Evolutionary conservation across 2,329 filamentous ascomycete species (phyloP).

Genomic region (Colletotrichum liaoningense): DNA sequence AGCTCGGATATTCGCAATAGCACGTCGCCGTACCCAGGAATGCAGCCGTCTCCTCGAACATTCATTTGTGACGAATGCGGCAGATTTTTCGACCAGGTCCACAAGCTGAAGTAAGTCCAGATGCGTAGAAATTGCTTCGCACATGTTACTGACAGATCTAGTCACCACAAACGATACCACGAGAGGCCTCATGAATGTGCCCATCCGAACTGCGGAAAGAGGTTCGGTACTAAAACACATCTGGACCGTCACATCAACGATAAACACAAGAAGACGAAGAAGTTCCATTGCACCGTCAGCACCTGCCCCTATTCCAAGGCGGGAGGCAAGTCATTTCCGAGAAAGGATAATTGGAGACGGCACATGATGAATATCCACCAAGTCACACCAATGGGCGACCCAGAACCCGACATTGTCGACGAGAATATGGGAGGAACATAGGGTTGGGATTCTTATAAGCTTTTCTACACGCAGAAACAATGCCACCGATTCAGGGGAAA

Average conservation of each 20-base stretch:
- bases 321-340: slow-evolving; percentile 68
- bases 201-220: slow-evolving; percentile 63
- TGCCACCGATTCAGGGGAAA: background rate
- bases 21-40: slow-evolving; percentile 44
- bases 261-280: slow-evolving; percentile 69
- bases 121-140: background rate
- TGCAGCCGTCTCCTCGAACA: slow-evolving; percentile 40
- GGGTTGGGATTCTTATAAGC: background rate
- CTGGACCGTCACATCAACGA: slow-evolving; percentile 72
- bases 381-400: slow-evolving; percentile 40
- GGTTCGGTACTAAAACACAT: slow-evolving; percentile 72
- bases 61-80: slow-evolving; percentile 56
- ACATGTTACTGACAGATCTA: slow-evolving; percentile 42
- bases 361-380: slow-evolving; percentile 72
- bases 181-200: slow-evolving; percentile 69
- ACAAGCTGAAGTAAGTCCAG: slow-evolving; percentile 66
- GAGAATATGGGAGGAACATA: slow-evolving; percentile 34
- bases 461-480: background rate
- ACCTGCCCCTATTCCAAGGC: slow-evolving; percentile 67
- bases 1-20: slow-evolving; percentile 51
- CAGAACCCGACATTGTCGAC: slow-evolving; percentile 39
- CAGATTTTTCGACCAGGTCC: slow-evolving; percentile 65
- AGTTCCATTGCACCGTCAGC: slow-evolving; percentile 67
- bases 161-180: slow-evolving; percentile 71
- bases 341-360: slow-evolving; percentile 72